These are phyloP conservation scores for Cryphonectria nitschkei DNA, from an alignment of 2,329 filamentous ascomycete species.

Conservation along the genomic window DNA sequence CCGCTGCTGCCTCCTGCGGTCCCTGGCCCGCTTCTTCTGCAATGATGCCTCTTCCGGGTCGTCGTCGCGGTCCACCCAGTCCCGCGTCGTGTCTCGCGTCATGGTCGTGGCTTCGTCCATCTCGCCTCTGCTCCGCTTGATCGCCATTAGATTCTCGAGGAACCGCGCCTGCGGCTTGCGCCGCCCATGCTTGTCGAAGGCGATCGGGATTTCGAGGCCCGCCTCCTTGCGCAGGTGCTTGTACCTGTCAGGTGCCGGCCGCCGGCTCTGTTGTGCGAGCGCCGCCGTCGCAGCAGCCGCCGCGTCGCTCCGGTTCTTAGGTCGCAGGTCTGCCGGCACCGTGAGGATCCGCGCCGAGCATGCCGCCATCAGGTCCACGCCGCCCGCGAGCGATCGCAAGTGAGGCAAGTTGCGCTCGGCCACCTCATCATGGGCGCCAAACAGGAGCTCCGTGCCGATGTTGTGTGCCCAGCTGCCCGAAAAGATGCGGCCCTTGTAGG, in stretches of 20 bases:
- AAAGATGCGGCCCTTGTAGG: constrained; percentile 78
- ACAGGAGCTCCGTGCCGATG: constrained; percentile 82
- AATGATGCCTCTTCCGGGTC: constrained; percentile 45
- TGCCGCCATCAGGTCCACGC: constrained; percentile 73
- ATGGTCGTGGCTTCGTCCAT: constrained; percentile 67
- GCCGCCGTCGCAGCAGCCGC: constrained; percentile 15
- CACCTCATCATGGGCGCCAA: constrained; percentile 54
- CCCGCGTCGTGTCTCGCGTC: constrained; percentile 43
- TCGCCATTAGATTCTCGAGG: constrained; percentile 65
- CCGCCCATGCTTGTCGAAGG: constrained; percentile 52
- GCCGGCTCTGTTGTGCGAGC: constrained; percentile 40
- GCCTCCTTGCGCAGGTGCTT: constrained; percentile 44
- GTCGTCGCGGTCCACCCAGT: constrained; percentile 45
- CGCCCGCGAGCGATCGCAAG: constrained; percentile 55
- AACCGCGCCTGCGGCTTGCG: constrained; percentile 58
- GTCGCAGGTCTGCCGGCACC: constrained; percentile 62
- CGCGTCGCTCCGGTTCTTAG: constrained; percentile 39
- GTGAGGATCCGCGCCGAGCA: constrained; percentile 72
- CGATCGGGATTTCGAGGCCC: constrained; percentile 49
- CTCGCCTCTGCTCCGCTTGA: constrained; percentile 68
- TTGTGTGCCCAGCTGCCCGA: constrained; percentile 81
- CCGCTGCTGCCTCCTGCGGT: constrained; percentile 32
- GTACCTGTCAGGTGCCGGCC: constrained; percentile 33
- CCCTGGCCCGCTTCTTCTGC: constrained; percentile 35
- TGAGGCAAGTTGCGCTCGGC: constrained; percentile 45